Percentiles rank a stretch among this genome's conserved stretches.
phyloP scores from a whole-genome alignment of 177 flowering plant species.

The Vitis hybrid region DNA sequence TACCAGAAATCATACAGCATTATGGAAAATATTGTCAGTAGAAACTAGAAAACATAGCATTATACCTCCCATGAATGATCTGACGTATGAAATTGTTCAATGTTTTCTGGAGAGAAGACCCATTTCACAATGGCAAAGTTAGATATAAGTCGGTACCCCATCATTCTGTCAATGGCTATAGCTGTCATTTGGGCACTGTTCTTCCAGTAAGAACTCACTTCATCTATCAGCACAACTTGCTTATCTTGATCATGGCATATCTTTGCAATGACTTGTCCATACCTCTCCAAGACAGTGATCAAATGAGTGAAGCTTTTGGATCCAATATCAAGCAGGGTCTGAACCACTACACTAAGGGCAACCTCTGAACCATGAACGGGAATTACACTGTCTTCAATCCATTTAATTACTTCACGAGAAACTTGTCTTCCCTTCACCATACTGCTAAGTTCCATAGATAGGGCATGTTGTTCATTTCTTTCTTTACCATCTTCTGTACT shows the following conservation, averaged over 20 bases:
- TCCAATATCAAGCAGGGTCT: slow-evolving; percentile 91
- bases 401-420: slow-evolving; percentile 68
- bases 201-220: slow-evolving; percentile 85
- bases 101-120: slow-evolving; percentile 79
- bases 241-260: slow-evolving; percentile 79
- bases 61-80: slow-evolving; percentile 96
- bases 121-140: slow-evolving; percentile 89
- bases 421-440: slow-evolving; percentile 80
- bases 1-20: not conserved
- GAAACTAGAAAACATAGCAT: not conserved
- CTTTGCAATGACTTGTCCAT: slow-evolving; percentile 85
- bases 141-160: slow-evolving; percentile 95
- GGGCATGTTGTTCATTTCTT: slow-evolving; percentile 40
- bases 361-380: slow-evolving; percentile 69
- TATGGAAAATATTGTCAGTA: not conserved
- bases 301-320: slow-evolving; percentile 98
- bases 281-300: slow-evolving; percentile 94
- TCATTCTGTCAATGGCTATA: slow-evolving; percentile 91
- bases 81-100: slow-evolving; percentile 77
- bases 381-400: slow-evolving; percentile 80
- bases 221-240: slow-evolving; percentile 77
- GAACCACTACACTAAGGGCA: slow-evolving; percentile 66
- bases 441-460: slow-evolving; percentile 64
- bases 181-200: slow-evolving; percentile 89
- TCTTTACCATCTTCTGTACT: slow-evolving; percentile 54